Percentiles rank a stretch among this genome's conserved stretches.
Conservation (phyloP, 2,329 filamentous ascomycete genomes). For the Ceratocystiopsis minuta region DNA sequence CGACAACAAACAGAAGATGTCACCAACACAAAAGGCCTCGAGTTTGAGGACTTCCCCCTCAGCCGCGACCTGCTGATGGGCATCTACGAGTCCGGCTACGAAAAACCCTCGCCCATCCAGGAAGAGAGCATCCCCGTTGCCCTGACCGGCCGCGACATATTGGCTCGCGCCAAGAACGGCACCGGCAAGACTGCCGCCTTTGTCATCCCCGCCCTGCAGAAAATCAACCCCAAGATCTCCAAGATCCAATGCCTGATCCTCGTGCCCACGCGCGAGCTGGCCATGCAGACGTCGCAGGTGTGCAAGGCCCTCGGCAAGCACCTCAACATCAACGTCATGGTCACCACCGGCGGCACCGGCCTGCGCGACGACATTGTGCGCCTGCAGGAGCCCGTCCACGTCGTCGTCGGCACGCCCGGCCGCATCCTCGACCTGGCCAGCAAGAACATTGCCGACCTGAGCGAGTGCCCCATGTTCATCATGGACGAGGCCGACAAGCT, state of each 20-base stretch:
- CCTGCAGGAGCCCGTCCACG: slow-evolving; percentile 83
- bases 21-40: slow-evolving; percentile 89
- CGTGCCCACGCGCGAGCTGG: slow-evolving; percentile 89
- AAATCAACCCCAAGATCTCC: slow-evolving; percentile 88
- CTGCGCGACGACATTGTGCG: slow-evolving; percentile 94
- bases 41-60: slow-evolving; percentile 93
- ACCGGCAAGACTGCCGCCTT: slow-evolving; percentile 98
- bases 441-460: slow-evolving; percentile 91
- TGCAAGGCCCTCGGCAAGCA: slow-evolving; percentile 98
- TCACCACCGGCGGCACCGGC: slow-evolving; percentile 89
- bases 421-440: slow-evolving; percentile 90
- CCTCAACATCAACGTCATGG: slow-evolving; percentile 95
- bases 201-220: slow-evolving; percentile 85
- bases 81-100: slow-evolving; percentile 96
- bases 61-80: slow-evolving; percentile 96
- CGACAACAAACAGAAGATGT: slow-evolving; percentile 91
- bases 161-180: slow-evolving; percentile 94
- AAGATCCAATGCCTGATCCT: slow-evolving; percentile 95
- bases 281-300: slow-evolving; percentile 95
- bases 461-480: slow-evolving; percentile 92
- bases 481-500: slow-evolving; percentile 99
- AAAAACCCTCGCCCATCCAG: slow-evolving; percentile 97
- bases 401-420: slow-evolving; percentile 92
- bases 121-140: slow-evolving; percentile 98
- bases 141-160: slow-evolving; percentile 81